These are phyloP conservation scores for Aristolochia californica DNA, from an alignment of 164 flowering plant genomes.

Conservation along the genomic window DNA sequence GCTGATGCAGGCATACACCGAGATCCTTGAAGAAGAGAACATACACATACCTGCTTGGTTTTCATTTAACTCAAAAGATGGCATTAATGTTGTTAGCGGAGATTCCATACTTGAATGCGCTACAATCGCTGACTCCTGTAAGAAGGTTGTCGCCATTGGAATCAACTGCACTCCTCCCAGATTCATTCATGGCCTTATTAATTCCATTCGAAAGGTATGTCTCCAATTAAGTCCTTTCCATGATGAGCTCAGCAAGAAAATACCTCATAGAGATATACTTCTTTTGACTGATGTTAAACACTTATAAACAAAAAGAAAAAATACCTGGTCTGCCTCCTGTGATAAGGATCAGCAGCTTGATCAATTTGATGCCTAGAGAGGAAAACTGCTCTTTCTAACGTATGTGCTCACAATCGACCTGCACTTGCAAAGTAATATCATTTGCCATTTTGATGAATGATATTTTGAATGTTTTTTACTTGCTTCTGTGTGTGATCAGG, in stretches of 20 bases:
- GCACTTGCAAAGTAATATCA: too few species aligned
- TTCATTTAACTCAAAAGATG: conserved; percentile 71
- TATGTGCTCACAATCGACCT: too few species aligned
- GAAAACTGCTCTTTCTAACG: too few species aligned
- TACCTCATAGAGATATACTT: too few species aligned
- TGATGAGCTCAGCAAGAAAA: neutral
- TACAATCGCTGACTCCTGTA: conserved; percentile 52
- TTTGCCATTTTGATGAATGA: too few species aligned
- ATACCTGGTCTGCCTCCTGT: too few species aligned
- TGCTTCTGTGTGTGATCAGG: too few species aligned
- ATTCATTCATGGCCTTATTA: conserved; percentile 51
- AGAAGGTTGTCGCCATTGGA: conserved; percentile 72
- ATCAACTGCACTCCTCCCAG: conserved; percentile 91
- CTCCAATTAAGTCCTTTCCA: neutral
- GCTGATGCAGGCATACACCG: conserved; percentile 62
- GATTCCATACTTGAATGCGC: conserved; percentile 68
- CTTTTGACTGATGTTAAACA: too few species aligned
- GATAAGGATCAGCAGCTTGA: too few species aligned
- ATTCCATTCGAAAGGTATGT: conserved; percentile 46
- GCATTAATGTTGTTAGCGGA: conserved; percentile 67
- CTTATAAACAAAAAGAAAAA: too few species aligned
- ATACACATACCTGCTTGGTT: conserved; percentile 79
- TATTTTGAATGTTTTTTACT: too few species aligned
- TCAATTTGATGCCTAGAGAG: too few species aligned
- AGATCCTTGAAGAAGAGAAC: conserved; percentile 63